Percentiles rank a stretch among this genome's conserved stretches.
phyloP scores from a whole-genome alignment of 352 stramenopile genomes.

The Phytophthora sansomeana region DNA sequence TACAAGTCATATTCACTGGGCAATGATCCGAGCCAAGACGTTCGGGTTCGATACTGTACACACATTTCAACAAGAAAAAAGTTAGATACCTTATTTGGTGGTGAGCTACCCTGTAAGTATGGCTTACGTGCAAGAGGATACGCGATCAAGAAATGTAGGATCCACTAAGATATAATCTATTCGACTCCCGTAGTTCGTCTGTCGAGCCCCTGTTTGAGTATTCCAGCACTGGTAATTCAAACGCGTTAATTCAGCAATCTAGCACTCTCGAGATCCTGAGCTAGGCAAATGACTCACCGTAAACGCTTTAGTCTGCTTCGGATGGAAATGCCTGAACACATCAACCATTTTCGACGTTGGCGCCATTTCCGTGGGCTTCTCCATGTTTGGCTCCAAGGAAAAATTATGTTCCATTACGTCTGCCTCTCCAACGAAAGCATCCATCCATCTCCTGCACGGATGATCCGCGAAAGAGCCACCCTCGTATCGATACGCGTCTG shows the following conservation, averaged over 20 bases:
- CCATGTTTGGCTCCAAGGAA: neutral
- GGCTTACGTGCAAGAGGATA: slow-evolving; percentile 66
- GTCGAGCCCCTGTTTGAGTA: slow-evolving; percentile 79
- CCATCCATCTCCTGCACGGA: slow-evolving; percentile 77
- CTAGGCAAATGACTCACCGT: slow-evolving; percentile 53
- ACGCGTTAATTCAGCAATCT: neutral
- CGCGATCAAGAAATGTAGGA: slow-evolving; percentile 49
- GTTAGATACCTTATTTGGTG: neutral
- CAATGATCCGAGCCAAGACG: slow-evolving; percentile 84
- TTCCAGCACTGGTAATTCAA: slow-evolving; percentile 78
- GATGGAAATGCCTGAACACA: slow-evolving; percentile 83
- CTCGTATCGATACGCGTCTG: slow-evolving; percentile 32
- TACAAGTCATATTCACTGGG: slow-evolving; percentile 61
- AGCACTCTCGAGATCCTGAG: neutral
- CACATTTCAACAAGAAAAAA: neutral
- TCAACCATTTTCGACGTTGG: slow-evolving; percentile 63
- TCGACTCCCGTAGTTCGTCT: slow-evolving; percentile 92
- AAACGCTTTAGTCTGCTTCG: slow-evolving; percentile 73
- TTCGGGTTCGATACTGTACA: slow-evolving; percentile 56
- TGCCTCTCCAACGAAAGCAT: slow-evolving; percentile 44
- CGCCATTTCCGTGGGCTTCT: neutral
- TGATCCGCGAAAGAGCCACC: slow-evolving; percentile 62
- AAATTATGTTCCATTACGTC: slow-evolving; percentile 14
- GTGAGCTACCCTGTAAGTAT: neutral
- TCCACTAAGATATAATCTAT: slow-evolving; percentile 93